phyloP scores from a whole-genome alignment of 306 rosid genomes.

The Dalbergia cochinchinensis region DNA sequence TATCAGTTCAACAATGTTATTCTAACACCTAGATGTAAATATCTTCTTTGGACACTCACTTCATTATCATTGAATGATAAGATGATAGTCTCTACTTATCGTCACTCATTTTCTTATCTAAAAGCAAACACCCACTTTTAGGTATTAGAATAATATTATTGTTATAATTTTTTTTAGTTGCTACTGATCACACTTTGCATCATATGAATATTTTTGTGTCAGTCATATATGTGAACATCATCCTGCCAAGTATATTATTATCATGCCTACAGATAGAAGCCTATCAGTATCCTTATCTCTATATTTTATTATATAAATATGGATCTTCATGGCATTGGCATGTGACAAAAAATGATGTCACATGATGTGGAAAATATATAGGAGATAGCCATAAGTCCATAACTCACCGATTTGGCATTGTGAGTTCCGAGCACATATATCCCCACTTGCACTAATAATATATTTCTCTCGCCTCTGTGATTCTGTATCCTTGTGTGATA shows the following conservation, averaged over 20 bases:
- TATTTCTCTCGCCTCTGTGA: conserved; percentile 25
- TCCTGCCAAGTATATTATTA: not conserved
- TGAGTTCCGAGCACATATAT: conserved; percentile 5
- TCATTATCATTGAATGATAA: too few relatives aligned
- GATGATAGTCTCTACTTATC: too few relatives aligned
- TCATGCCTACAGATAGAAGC: not conserved
- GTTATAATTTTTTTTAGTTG: too few relatives aligned
- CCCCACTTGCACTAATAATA: conserved; percentile 4
- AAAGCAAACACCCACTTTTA: too few relatives aligned
- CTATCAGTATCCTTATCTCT: not conserved
- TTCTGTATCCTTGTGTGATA: not conserved
- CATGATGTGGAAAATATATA: conserved; percentile 3
- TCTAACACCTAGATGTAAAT: too few relatives aligned
- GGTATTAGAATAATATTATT: too few relatives aligned
- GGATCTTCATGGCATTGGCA: not conserved
- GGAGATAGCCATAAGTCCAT: conserved; percentile 21
- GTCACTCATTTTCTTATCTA: too few relatives aligned
- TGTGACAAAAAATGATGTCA: not conserved
- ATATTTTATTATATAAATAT: not conserved
- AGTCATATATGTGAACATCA: not conserved
- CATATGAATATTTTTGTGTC: not conserved
- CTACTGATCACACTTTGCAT: not conserved
- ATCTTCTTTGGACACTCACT: too few relatives aligned
- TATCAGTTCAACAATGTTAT: too few relatives aligned
- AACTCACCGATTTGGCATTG: not conserved